phyloP scores from a whole-genome alignment of 108 stramenopile genomes.

The Mayamaea pseudoterrestris region DNA sequence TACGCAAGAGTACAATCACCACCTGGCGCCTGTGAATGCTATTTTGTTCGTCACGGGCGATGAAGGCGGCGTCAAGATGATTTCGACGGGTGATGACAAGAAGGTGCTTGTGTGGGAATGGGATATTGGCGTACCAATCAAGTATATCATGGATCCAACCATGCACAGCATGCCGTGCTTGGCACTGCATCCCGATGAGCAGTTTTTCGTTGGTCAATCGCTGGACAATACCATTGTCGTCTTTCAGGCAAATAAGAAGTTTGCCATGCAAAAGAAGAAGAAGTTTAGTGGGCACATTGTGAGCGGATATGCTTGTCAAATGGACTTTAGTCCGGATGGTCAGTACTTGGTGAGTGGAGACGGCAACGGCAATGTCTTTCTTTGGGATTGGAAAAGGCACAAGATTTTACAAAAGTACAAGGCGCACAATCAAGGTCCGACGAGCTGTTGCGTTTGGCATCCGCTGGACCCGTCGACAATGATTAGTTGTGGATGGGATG shows the following conservation, averaged over 20 bases:
- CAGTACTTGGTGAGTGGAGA: constrained; percentile 92
- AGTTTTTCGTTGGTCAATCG: constrained; percentile 79
- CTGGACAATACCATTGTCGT: constrained; percentile 93
- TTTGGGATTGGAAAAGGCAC: constrained; percentile 93
- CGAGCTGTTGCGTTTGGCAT: constrained; percentile 93
- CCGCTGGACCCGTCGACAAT: constrained; percentile 87
- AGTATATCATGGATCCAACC: constrained; percentile 96
- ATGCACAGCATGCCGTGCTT: constrained; percentile 98
- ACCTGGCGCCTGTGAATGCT: constrained; percentile 93
- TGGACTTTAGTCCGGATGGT: constrained; percentile 88
- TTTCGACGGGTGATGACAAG: constrained; percentile 95
- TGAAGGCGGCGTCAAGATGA: constrained; percentile 88
- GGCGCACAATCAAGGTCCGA: constrained; percentile 90
- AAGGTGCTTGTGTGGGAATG: constrained; percentile 98
- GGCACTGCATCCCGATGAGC: constrained; percentile 73
- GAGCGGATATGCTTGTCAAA: constrained; percentile 93
- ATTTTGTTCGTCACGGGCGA: constrained; percentile 70
- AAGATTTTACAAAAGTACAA: constrained; percentile 65
- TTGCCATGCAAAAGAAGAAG: constrained; percentile 84
- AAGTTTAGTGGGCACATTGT: constrained; percentile 92
- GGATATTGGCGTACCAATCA: constrained; percentile 98
- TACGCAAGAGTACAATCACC: constrained; percentile 99
- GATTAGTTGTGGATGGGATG: constrained; percentile 98
- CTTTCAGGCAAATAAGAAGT: constrained; percentile 78
- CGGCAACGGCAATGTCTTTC: constrained; percentile 85